phyloP scores from a whole-genome alignment of 306 rosid species.

The Crotalaria pallida region DNA sequence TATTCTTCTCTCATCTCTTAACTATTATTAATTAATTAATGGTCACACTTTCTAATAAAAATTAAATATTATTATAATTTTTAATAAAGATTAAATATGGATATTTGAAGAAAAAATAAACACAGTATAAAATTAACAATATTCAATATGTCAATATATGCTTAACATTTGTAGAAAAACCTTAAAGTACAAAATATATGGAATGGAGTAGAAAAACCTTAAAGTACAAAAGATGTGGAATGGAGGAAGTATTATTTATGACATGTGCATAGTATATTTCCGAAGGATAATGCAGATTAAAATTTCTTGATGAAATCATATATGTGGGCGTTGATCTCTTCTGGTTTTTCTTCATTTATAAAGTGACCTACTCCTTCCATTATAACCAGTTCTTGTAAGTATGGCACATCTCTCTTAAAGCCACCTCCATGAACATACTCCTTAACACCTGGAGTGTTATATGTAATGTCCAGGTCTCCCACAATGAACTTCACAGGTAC shows the following conservation, averaged over 20 bases:
- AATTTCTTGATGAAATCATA: conserved; percentile 63
- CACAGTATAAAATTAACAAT: too few relatives aligned
- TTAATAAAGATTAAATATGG: too few relatives aligned
- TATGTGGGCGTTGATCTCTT: conserved; percentile 47
- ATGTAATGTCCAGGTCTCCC: conserved; percentile 58
- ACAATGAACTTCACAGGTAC: conserved; percentile 67
- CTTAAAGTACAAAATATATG: too few relatives aligned
- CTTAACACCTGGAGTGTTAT: conserved; percentile 48
- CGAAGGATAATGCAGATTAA: conserved; percentile 8
- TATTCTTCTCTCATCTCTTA: too few relatives aligned
- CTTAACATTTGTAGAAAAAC: too few relatives aligned
- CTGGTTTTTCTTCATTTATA: conserved; percentile 55
- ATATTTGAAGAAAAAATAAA: too few relatives aligned
- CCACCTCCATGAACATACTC: conserved; percentile 52
- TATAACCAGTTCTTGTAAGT: conserved; percentile 54
- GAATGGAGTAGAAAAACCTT: too few relatives aligned
- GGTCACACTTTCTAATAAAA: too few relatives aligned
- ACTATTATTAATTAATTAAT: too few relatives aligned
- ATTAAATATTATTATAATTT: too few relatives aligned
- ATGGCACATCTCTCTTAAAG: conserved; percentile 49
- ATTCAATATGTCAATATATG: too few relatives aligned
- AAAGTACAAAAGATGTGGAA: too few relatives aligned
- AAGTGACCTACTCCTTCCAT: conserved; percentile 64
- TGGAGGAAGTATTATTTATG: neutral
- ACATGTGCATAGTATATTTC: neutral